Percentiles rank a stretch among this genome's conserved stretches.
phyloP scores from a whole-genome alignment of 2,329 filamentous ascomycete species.

The Huntiella bhutanensis region DNA sequence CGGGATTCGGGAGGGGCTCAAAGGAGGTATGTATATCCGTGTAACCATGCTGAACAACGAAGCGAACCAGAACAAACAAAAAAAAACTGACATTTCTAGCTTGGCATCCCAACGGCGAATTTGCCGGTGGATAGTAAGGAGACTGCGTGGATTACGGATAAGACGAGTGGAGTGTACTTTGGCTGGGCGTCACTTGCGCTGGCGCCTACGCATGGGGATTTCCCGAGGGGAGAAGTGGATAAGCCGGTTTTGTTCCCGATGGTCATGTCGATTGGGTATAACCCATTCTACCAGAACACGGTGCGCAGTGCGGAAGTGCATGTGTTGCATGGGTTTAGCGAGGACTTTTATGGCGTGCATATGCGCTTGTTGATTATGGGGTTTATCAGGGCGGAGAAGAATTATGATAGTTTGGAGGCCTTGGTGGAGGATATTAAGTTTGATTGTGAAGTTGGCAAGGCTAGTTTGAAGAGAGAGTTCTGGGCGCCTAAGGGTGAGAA shows the following conservation, averaged over 20 bases:
- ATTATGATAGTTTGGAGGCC: conserved; percentile 70
- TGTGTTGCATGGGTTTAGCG: conserved; percentile 56
- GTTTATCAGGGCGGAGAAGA: conserved; percentile 73
- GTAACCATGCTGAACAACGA: background rate
- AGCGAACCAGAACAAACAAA: conserved; percentile 25
- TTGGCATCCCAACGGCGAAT: conserved; percentile 94
- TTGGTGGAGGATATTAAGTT: conserved; percentile 74
- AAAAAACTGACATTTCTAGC: conserved; percentile 26
- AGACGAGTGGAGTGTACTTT: conserved; percentile 76
- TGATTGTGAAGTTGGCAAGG: conserved; percentile 67
- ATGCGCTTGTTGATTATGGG: conserved; percentile 69
- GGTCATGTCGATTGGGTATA: conserved; percentile 91
- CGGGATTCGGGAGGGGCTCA: conserved; percentile 82
- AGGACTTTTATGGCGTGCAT: conserved; percentile 69
- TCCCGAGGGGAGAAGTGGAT: conserved; percentile 16
- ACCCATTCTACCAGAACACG: conserved; percentile 90
- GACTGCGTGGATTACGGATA: conserved; percentile 39
- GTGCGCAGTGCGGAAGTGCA: conserved; percentile 78
- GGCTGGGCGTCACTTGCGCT: conserved; percentile 66
- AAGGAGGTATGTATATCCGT: conserved; percentile 55
- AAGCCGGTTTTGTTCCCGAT: conserved; percentile 46
- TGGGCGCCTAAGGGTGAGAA: conserved; percentile 33
- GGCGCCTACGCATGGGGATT: conserved; percentile 27
- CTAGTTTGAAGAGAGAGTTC: conserved; percentile 46
- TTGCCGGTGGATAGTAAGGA: conserved; percentile 50